Evolutionary conservation across 257 asterid genomes (phyloP).

Genomic region (Nicotiana paniculata): DNA sequence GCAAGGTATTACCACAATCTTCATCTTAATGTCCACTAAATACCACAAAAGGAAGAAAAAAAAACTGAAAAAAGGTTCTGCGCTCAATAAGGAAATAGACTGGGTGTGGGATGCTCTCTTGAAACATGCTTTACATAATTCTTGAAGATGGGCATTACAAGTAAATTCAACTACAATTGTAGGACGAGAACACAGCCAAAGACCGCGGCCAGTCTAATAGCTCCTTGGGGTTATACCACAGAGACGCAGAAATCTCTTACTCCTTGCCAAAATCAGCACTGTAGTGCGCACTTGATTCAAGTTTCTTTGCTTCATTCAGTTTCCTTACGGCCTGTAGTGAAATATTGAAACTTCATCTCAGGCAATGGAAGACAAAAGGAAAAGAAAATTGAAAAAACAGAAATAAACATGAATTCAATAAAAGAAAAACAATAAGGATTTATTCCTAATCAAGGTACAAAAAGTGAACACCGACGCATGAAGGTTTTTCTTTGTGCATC

Average conservation of each 20-base stretch:
- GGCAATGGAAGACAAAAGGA: neutral
- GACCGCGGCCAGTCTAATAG: neutral
- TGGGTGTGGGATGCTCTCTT: neutral
- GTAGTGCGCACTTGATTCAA: conserved; percentile 61
- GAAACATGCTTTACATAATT: neutral
- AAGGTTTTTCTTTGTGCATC: no score
- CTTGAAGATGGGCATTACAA: neutral
- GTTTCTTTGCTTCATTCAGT: conserved; percentile 73
- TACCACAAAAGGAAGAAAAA: neutral
- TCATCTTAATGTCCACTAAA: neutral
- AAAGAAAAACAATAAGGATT: neutral
- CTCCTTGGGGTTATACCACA: neutral
- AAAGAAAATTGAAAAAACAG: neutral
- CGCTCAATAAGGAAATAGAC: neutral
- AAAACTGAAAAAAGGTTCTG: neutral
- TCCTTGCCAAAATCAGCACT: conserved; percentile 64
- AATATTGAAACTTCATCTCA: neutral
- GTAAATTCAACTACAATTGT: neutral
- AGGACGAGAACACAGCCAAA: neutral
- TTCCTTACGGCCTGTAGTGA: conserved; percentile 54
- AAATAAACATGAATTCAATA: neutral
- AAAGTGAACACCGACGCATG: neutral
- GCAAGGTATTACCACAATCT: neutral
- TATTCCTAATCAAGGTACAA: neutral
- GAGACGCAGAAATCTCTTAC: conserved; percentile 7